phyloP scores from a whole-genome alignment of 2,329 filamentous ascomycete species.

The Coniochaeta sp. region DNA sequence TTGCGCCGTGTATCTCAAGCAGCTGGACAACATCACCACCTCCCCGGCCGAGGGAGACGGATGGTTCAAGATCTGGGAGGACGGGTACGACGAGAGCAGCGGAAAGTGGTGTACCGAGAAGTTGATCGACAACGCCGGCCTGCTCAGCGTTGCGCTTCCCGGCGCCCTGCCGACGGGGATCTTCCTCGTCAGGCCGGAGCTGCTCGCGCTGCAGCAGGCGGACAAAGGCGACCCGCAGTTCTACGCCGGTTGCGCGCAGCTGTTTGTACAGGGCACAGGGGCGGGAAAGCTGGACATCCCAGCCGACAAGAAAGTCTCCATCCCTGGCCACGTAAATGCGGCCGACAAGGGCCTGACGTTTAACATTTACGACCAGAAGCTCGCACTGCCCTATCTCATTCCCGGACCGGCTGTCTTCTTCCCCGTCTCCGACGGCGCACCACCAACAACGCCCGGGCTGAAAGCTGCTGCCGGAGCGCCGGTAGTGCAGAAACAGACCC shows the following conservation, averaged over 20 bases:
- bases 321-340: conserved; percentile 57
- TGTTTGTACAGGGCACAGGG: conserved; percentile 49
- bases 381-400: conserved; percentile 47
- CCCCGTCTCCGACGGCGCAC: conserved; percentile 26
- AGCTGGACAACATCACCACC: conserved; percentile 45
- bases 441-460: no score
- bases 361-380: conserved; percentile 52
- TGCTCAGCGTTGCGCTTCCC: conserved; percentile 57
- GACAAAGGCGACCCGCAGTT: conserved; percentile 59
- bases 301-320: conserved; percentile 44
- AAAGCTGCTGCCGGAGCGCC: conserved; percentile 1
- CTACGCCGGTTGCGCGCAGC: conserved; percentile 65
- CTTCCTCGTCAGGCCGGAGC: conserved; percentile 66
- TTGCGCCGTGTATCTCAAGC: conserved; percentile 69
- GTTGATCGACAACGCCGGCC: conserved; percentile 56
- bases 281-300: conserved; percentile 40
- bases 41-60: conserved; percentile 55
- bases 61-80: conserved; percentile 73
- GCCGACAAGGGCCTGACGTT: conserved; percentile 51
- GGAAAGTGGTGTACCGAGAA: conserved; percentile 64
- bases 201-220: conserved; percentile 62
- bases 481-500: conserved; percentile 21
- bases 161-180: conserved; percentile 54
- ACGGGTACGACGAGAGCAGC: conserved; percentile 51
- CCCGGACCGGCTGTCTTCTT: conserved; percentile 51